Evolutionary conservation across 345 rosid species (phyloP).

Genomic region (Sisymbrium irio): DNA sequence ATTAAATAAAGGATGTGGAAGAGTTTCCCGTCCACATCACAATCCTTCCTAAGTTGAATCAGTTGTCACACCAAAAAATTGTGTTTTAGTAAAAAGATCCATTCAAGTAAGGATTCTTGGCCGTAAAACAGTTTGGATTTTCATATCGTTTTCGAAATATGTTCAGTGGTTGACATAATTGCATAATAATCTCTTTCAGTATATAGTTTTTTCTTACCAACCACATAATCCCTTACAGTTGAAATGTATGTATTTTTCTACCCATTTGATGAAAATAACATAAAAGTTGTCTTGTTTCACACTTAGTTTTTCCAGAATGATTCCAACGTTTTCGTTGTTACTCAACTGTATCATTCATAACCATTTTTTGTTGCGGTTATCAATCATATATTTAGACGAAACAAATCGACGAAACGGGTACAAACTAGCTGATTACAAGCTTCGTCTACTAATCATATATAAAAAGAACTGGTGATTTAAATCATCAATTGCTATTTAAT

Average conservation of each 20-base stretch:
- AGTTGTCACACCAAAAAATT: background rate
- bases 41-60: conserved; percentile 1
- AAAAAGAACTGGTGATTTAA: background rate
- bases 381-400: background rate
- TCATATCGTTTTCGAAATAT: background rate
- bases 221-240: background rate
- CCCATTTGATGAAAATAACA: background rate
- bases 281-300: background rate
- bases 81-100: background rate
- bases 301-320: background rate
- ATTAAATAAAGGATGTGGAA: background rate
- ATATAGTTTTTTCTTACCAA: background rate
- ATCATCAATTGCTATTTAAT: background rate
- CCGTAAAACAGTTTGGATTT: background rate
- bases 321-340: background rate
- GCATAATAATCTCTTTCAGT: background rate
- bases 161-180: background rate
- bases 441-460: background rate
- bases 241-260: background rate
- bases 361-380: background rate
- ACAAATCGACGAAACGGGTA: background rate
- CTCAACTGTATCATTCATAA: background rate
- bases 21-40: conserved; percentile 16
- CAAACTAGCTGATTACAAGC: background rate
- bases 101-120: background rate